A percentile compares a stretch with the other conserved stretches of the same genome.
Conservation (phyloP, 805 yeast species). For the Candida koratica region DNA sequence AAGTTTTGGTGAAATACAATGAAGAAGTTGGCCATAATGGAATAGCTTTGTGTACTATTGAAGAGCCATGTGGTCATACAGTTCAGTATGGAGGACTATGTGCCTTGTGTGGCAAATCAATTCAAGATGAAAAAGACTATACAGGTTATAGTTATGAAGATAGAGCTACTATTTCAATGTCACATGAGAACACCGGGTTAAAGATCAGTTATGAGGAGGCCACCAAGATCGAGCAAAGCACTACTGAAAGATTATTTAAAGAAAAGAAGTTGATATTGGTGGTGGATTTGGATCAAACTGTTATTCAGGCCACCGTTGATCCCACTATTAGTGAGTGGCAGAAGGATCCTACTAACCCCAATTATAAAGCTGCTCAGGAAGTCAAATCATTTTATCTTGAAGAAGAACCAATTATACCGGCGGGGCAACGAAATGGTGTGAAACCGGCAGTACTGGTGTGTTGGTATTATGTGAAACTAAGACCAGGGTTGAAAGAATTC, state of each 20-base stretch:
- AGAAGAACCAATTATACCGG: slow-evolving; percentile 64
- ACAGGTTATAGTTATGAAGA: slow-evolving; percentile 63
- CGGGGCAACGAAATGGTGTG: slow-evolving; percentile 53
- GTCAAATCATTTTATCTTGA: slow-evolving; percentile 73
- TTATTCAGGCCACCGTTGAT: slow-evolving; percentile 96
- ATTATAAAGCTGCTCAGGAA: slow-evolving; percentile 78
- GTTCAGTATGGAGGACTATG: slow-evolving; percentile 94
- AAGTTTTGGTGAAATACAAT: slow-evolving; percentile 49
- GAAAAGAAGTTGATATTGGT: slow-evolving; percentile 78
- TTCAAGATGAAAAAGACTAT: slow-evolving; percentile 69
- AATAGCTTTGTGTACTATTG: slow-evolving; percentile 48
- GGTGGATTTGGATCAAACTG: slow-evolving; percentile 96
- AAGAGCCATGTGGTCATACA: slow-evolving; percentile 86
- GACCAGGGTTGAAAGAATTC: slow-evolving; percentile 83
- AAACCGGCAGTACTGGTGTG: slow-evolving; percentile 57
- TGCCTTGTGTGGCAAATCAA: slow-evolving; percentile 83
- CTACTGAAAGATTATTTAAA: slow-evolving; percentile 56
- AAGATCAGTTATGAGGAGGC: slow-evolving; percentile 87
- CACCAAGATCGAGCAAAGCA: slow-evolving; percentile 65
- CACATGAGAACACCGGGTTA: slow-evolving; percentile 82
- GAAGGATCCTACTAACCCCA: slow-evolving; percentile 78
- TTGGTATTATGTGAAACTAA: slow-evolving; percentile 87
- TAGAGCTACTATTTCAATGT: slow-evolving; percentile 81
- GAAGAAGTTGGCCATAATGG: slow-evolving; percentile 55
- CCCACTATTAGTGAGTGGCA: slow-evolving; percentile 98